A percentile compares a stretch with the other conserved stretches of the same genome.
These are phyloP conservation scores for Bisporella sp. DNA, from an alignment of 2,329 filamentous ascomycete species.

Conservation along the genomic window DNA sequence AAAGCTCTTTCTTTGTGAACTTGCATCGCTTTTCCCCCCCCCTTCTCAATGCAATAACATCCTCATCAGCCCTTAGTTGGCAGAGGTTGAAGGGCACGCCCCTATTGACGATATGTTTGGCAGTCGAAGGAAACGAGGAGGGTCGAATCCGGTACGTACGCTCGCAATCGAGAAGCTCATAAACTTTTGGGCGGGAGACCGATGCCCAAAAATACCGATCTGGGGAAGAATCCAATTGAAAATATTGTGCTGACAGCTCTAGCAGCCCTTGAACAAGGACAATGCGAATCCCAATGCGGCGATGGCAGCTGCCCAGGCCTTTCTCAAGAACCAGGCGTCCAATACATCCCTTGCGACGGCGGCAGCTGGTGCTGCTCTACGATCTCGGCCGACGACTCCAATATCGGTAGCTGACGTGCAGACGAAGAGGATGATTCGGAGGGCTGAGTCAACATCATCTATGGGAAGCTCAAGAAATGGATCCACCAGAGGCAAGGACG, in stretches of 20 bases:
- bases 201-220: no score
- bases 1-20: slow-evolving; percentile 1
- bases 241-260: slow-evolving; percentile 16
- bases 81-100: slow-evolving; percentile 22
- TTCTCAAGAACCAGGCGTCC: slow-evolving; percentile 59
- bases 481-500: slow-evolving; percentile 30
- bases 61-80: slow-evolving; percentile 27
- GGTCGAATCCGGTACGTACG: slow-evolving; percentile 34
- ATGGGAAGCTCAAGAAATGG: slow-evolving; percentile 41
- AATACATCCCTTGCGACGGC: slow-evolving; percentile 69
- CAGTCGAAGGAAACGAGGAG: slow-evolving; percentile 28
- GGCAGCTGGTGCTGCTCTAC: slow-evolving; percentile 79
- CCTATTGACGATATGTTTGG: slow-evolving; percentile 26
- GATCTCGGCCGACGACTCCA: slow-evolving; percentile 69
- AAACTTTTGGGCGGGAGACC: neutral
- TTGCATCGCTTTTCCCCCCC: neutral
- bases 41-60: slow-evolving; percentile 22
- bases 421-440: slow-evolving; percentile 76
- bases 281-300: slow-evolving; percentile 68
- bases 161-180: slow-evolving; percentile 1
- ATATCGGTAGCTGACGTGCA: slow-evolving; percentile 76
- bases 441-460: slow-evolving; percentile 67
- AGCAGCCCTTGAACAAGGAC: slow-evolving; percentile 52
- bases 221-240: neutral
- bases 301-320: slow-evolving; percentile 75